Conservation (phyloP, 129 eudicot genomes). For the Gnaphalium uliginosum region DNA sequence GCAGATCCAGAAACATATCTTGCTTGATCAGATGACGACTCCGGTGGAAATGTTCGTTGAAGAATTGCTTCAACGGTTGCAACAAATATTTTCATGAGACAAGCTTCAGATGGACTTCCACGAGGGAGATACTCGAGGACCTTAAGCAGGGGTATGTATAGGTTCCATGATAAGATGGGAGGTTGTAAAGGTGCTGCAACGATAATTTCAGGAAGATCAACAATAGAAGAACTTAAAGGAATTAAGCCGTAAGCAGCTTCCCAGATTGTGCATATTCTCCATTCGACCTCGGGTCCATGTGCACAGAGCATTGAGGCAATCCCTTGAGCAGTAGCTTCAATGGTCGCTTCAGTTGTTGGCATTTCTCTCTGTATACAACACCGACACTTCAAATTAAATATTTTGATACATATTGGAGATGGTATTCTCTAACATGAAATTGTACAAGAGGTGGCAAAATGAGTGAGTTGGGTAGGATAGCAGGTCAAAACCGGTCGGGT, state of each 20-base stretch:
- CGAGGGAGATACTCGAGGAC: conserved; percentile 98
- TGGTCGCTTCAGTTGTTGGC: conserved; percentile 84
- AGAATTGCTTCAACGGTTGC: conserved; percentile 96
- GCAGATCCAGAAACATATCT: conserved; percentile 65
- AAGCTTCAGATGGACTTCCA: conserved; percentile 95
- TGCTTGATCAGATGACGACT: conserved; percentile 61
- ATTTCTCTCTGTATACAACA: conserved; percentile 56
- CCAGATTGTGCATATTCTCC: conserved; percentile 99
- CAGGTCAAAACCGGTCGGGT: background rate
- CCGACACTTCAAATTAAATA: background rate
- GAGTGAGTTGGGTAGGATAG: background rate
- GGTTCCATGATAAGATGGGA: conserved; percentile 88
- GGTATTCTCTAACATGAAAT: too few species aligned
- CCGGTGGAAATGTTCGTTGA: conserved; percentile 87
- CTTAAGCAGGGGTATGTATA: conserved; percentile 88
- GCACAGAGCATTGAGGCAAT: conserved; percentile 98
- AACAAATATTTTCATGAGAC: conserved; percentile 95
- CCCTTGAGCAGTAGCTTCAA: conserved; percentile 97
- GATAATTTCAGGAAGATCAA: conserved; percentile 91
- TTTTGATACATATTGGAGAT: too few species aligned
- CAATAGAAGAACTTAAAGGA: conserved; percentile 83
- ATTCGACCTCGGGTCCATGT: conserved; percentile 97
- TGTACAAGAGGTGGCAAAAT: background rate
- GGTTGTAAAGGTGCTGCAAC: conserved; percentile 98
- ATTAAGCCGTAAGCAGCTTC: conserved; percentile 99